A percentile compares a stretch with the other conserved stretches of the same genome.
phyloP scores from a whole-genome alignment of 495 filamentous ascomycete genomes.

The Aspergillus nidulans region DNA sequence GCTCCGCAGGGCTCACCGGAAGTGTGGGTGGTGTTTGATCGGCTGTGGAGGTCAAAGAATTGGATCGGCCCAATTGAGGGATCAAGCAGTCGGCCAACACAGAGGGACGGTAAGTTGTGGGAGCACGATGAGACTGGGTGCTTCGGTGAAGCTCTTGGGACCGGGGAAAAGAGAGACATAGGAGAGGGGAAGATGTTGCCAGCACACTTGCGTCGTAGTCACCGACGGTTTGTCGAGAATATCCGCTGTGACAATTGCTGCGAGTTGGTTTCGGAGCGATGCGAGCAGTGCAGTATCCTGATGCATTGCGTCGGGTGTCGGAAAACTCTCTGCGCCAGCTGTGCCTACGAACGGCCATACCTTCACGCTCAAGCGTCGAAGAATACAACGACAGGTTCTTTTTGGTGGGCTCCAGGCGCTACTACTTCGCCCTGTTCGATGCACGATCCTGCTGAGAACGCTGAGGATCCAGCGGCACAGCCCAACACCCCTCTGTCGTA shows the following conservation, averaged over 20 bases:
- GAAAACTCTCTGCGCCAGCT: constrained; percentile 58
- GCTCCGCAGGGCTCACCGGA: constrained; percentile 49
- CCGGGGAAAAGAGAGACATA: constrained; percentile 30
- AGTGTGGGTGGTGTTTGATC: constrained; percentile 62
- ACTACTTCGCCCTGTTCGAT: constrained; percentile 53
- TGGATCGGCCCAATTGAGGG: constrained; percentile 47
- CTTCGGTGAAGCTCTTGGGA: constrained; percentile 54
- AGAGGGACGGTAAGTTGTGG: constrained; percentile 50
- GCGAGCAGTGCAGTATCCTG: constrained; percentile 58
- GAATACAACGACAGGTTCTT: constrained; percentile 16
- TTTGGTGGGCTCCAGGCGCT: constrained; percentile 58
- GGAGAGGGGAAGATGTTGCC: constrained; percentile 54
- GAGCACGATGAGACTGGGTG: constrained; percentile 53
- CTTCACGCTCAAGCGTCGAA: constrained; percentile 27
- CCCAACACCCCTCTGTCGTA: constrained; percentile 24
- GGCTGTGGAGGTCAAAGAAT: constrained; percentile 57
- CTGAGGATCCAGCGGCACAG: constrained; percentile 28
- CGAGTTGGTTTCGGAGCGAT: constrained; percentile 50
- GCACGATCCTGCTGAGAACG: constrained; percentile 41
- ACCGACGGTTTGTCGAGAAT: constrained; percentile 48
- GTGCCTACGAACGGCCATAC: constrained; percentile 54
- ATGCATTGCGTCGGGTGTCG: constrained; percentile 63
- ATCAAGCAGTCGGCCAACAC: constrained; percentile 8
- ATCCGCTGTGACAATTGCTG: constrained; percentile 53
- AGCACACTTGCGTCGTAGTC: constrained; percentile 52